phyloP scores from a whole-genome alignment of 106 monocot genomes.

The Allium cepa region DNA sequence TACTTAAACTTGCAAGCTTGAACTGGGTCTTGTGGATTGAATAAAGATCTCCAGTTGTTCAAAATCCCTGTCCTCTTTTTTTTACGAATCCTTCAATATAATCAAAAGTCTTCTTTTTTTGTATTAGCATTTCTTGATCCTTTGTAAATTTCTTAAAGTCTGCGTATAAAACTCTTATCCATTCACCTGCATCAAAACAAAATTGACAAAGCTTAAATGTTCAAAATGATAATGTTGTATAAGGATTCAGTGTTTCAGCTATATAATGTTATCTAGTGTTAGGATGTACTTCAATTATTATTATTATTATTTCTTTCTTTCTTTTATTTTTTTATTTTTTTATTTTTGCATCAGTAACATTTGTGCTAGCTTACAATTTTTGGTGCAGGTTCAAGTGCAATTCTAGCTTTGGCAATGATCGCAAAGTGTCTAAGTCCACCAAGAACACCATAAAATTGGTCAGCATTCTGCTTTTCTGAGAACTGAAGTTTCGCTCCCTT shows the following conservation, averaged over 20 bases:
- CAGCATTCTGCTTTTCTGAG: conserved; percentile 29
- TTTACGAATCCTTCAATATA: conserved; percentile 83
- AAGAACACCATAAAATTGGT: conserved; percentile 51
- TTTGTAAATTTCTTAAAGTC: conserved; percentile 29
- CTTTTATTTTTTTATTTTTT: not conserved
- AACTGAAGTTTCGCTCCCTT: conserved; percentile 49
- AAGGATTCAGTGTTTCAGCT: too few relatives aligned
- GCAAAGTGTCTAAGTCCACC: conserved; percentile 74
- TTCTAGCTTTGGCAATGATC: too few relatives aligned
- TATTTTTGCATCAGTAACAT: not conserved
- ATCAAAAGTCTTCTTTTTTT: conserved; percentile 24
- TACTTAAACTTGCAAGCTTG: conserved; percentile 57
- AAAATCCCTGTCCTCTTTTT: conserved; percentile 79
- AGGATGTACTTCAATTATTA: too few relatives aligned
- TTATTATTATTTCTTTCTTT: too few relatives aligned
- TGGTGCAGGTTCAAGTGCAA: conserved; percentile 50
- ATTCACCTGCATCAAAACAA: conserved; percentile 25
- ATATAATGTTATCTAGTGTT: too few relatives aligned
- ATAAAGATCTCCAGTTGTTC: conserved; percentile 88
- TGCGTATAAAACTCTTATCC: conserved; percentile 49
- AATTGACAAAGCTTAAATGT: not conserved
- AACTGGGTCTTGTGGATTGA: conserved; percentile 61
- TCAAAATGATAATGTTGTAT: too few relatives aligned
- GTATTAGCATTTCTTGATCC: conserved; percentile 48
- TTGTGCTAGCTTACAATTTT: conserved; percentile 25